A percentile compares a stretch with the other conserved stretches of the same genome.
These are phyloP conservation scores for Phytophthora vignae DNA, from an alignment of 352 stramenopile species.

Conservation along the genomic window DNA sequence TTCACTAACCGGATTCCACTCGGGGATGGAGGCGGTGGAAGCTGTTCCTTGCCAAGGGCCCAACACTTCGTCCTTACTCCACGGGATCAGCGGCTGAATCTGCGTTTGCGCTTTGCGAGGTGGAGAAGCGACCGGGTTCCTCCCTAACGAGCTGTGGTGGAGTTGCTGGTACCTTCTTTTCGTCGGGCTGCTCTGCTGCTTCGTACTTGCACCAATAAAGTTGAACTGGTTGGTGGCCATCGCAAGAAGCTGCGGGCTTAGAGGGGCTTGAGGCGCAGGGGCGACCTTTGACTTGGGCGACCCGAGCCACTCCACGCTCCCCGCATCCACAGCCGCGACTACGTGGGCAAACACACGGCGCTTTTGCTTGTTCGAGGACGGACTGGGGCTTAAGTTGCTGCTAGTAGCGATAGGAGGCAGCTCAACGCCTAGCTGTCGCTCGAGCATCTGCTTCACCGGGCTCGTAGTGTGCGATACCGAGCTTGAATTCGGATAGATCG, in stretches of 20 bases:
- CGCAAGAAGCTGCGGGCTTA: constrained; percentile 39
- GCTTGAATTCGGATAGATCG: constrained; percentile 37
- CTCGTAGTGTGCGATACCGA: constrained; percentile 5
- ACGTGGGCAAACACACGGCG: constrained; percentile 55
- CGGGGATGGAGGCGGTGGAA: constrained; percentile 22
- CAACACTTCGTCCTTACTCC: constrained; percentile 15
- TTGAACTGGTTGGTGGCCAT: constrained; percentile 60
- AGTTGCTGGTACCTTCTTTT: constrained; percentile 29
- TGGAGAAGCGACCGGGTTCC: neutral
- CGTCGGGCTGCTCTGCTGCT: constrained; percentile 15
- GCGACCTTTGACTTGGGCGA: constrained; percentile 13
- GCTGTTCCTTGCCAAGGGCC: constrained; percentile 19
- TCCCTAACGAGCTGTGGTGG: constrained; percentile 18
- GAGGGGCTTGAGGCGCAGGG: constrained; percentile 3
- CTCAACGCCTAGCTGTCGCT: constrained; percentile 65
- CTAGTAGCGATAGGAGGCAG: constrained; percentile 52
- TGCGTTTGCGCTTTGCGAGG: constrained; percentile 19
- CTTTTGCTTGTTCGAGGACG: constrained; percentile 60
- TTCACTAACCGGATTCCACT: constrained; percentile 6
- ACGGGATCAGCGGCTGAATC: constrained; percentile 16
- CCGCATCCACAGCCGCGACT: constrained; percentile 32
- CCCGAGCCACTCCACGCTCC: constrained; percentile 19
- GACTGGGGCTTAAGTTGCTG: constrained; percentile 8
- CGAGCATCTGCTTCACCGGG: constrained; percentile 37
- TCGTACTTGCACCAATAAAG: constrained; percentile 29